Percentiles rank a stretch among this genome's conserved stretches.
These are phyloP conservation scores for Blumeriella jaapii DNA, from an alignment of 2,329 filamentous ascomycete species.

Conservation along the genomic window DNA sequence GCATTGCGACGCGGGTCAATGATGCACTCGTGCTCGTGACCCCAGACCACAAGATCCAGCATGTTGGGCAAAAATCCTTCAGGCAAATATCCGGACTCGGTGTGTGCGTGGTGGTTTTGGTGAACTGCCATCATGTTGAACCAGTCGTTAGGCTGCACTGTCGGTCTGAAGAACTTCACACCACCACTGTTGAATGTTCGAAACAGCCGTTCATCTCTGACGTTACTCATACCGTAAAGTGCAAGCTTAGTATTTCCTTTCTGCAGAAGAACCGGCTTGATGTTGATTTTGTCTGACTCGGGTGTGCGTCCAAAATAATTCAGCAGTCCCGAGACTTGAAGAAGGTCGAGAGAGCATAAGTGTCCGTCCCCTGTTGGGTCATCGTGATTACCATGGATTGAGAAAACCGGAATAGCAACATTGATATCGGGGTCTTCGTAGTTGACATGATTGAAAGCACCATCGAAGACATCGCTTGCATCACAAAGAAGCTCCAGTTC, in stretches of 20 bases:
- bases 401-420: slow-evolving; percentile 92
- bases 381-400: slow-evolving; percentile 97
- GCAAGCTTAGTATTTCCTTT: slow-evolving; percentile 90
- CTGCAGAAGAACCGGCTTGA: slow-evolving; percentile 85
- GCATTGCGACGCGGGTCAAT: slow-evolving; percentile 77
- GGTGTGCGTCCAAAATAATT: slow-evolving; percentile 94
- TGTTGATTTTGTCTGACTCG: slow-evolving; percentile 83
- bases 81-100: slow-evolving; percentile 84
- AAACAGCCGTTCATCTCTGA: slow-evolving; percentile 88
- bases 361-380: slow-evolving; percentile 96
- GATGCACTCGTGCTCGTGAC: slow-evolving; percentile 91
- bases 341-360: slow-evolving; percentile 77
- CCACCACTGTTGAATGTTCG: slow-evolving; percentile 86
- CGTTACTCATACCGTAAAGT: slow-evolving; percentile 88
- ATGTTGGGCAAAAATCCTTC: slow-evolving; percentile 89
- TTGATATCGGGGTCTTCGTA: slow-evolving; percentile 98
- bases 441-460: slow-evolving; percentile 87
- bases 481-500: slow-evolving; percentile 92
- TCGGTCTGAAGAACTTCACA: slow-evolving; percentile 85
- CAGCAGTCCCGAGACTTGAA: slow-evolving; percentile 81
- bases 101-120: slow-evolving; percentile 90
- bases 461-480: slow-evolving; percentile 80
- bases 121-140: slow-evolving; percentile 94
- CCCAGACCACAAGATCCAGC: slow-evolving; percentile 88
- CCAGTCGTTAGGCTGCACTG: slow-evolving; percentile 73